phyloP scores from a whole-genome alignment of 2,329 filamentous ascomycete genomes.

The Trichophyton simii region DNA sequence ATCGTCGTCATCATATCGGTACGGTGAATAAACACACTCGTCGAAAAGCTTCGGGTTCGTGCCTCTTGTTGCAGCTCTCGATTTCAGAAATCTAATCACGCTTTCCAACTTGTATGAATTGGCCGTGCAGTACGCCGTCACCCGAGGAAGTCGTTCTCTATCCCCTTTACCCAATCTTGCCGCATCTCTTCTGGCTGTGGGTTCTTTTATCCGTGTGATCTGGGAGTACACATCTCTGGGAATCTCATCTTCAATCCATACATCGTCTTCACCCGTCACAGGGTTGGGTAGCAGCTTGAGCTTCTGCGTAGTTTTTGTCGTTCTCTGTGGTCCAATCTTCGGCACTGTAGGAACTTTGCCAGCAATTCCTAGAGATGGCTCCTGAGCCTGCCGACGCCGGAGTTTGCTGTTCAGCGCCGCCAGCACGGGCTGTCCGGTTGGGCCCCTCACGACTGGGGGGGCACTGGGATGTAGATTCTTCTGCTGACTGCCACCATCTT shows the following conservation, averaged over 20 bases:
- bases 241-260: slow-evolving; percentile 72
- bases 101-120: slow-evolving; percentile 83
- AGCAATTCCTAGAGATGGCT: slow-evolving; percentile 26
- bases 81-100: slow-evolving; percentile 82
- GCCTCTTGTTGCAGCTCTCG: slow-evolving; percentile 61
- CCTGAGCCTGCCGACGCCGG: slow-evolving; percentile 72
- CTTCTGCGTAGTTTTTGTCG: slow-evolving; percentile 91
- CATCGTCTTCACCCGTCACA: slow-evolving; percentile 60
- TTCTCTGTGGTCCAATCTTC: slow-evolving; percentile 89
- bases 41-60: slow-evolving; percentile 86
- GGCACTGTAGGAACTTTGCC: slow-evolving; percentile 31
- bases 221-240: slow-evolving; percentile 94
- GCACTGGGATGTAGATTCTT: slow-evolving; percentile 30
- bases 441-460: slow-evolving; percentile 22
- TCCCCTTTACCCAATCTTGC: slow-evolving; percentile 89
- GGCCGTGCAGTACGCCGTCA: slow-evolving; percentile 94
- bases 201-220: slow-evolving; percentile 95
- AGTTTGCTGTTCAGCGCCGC: slow-evolving; percentile 78
- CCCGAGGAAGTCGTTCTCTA: slow-evolving; percentile 69
- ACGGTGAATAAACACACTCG: slow-evolving; percentile 94
- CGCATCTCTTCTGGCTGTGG: slow-evolving; percentile 80
- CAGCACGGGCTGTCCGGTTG: slow-evolving; percentile 48
- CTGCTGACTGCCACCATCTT: slow-evolving; percentile 30
- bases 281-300: slow-evolving; percentile 92
- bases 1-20: slow-evolving; percentile 55